Conservation (phyloP, 768 basidiomycete species). For the Rhodosporidiobolus odoratus region DNA sequence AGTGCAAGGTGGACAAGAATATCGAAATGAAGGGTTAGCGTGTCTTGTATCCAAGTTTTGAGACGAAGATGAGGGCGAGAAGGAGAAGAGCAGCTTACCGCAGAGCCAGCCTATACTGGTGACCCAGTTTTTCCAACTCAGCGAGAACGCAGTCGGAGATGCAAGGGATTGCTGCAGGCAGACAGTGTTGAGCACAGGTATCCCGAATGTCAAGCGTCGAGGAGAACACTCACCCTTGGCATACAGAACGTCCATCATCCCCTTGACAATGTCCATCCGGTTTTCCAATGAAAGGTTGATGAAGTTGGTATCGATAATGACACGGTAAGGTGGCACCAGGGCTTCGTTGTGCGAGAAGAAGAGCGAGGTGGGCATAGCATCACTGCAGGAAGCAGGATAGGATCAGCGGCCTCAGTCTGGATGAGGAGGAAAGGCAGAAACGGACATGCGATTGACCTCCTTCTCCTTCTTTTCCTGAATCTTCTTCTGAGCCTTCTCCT, state of each 20-base stretch:
- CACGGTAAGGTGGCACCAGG: constrained; percentile 91
- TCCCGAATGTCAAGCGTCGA: not conserved
- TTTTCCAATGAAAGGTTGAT: constrained; percentile 99
- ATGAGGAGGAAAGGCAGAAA: not conserved
- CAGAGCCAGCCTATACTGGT: constrained; percentile 86
- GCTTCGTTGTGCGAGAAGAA: constrained; percentile 93
- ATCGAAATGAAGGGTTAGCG: constrained; percentile 5
- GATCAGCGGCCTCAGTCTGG: not conserved
- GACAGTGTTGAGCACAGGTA: too few species aligned
- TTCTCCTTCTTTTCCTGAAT: constrained; percentile 76
- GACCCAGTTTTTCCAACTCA: constrained; percentile 94
- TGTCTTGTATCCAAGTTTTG: not conserved
- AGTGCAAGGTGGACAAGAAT: constrained; percentile 2
- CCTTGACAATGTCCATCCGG: constrained; percentile 86
- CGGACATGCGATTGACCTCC: constrained; percentile 45
- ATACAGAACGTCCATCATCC: constrained; percentile 99
- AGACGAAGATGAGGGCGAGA: not conserved
- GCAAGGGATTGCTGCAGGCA: constrained; percentile 85
- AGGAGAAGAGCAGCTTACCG: constrained; percentile 63
- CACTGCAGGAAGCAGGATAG: constrained; percentile 50
- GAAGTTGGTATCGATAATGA: constrained; percentile 98
- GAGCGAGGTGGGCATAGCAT: constrained; percentile 80
- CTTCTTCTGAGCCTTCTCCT: constrained; percentile 80
- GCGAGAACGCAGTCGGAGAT: constrained; percentile 99
- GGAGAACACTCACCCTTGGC: constrained; percentile 71